Percentiles rank a stretch among this genome's conserved stretches.
Evolutionary conservation across 2,329 filamentous ascomycete species (phyloP).

Genomic region (Colletotrichum camelliae): DNA sequence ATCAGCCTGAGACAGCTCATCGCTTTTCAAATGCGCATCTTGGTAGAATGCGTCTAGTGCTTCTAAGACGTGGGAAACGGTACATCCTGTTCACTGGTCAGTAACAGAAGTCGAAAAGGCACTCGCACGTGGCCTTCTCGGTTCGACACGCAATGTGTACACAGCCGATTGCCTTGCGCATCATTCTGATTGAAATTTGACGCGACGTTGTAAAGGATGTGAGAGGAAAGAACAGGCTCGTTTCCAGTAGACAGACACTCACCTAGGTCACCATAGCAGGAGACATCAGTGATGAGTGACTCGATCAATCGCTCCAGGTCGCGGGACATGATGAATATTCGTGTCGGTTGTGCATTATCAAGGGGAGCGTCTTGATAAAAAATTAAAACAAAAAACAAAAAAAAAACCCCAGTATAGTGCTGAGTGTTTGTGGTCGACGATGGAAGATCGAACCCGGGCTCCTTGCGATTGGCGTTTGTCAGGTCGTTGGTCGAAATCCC

Average conservation of each 20-base stretch:
- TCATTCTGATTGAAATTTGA: background rate
- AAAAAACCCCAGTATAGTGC: background rate
- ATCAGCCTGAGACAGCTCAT: background rate
- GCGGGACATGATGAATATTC: constrained; percentile 9
- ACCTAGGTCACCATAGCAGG: constrained; percentile 23
- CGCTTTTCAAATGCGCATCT: background rate
- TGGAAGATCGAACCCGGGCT: constrained; percentile 7
- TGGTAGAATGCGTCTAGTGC: constrained; percentile 13
- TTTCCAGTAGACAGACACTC: background rate
- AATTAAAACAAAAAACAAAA: background rate
- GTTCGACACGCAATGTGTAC: background rate
- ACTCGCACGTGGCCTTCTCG: background rate
- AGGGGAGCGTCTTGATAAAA: background rate
- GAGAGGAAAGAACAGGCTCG: background rate
- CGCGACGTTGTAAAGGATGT: background rate
- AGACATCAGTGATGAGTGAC: constrained; percentile 22
- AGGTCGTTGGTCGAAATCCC: background rate
- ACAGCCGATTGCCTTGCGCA: background rate
- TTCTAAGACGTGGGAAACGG: constrained; percentile 17
- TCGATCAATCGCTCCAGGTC: constrained; percentile 23
- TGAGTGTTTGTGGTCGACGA: background rate
- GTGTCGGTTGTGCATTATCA: background rate
- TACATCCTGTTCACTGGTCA: constrained; percentile 17
- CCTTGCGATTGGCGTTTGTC: background rate
- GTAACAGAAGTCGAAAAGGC: background rate